Percentiles rank a stretch among this genome's conserved stretches.
Conservation (phyloP, 2,329 filamentous ascomycete species). For the Fusarium sp. region DNA sequence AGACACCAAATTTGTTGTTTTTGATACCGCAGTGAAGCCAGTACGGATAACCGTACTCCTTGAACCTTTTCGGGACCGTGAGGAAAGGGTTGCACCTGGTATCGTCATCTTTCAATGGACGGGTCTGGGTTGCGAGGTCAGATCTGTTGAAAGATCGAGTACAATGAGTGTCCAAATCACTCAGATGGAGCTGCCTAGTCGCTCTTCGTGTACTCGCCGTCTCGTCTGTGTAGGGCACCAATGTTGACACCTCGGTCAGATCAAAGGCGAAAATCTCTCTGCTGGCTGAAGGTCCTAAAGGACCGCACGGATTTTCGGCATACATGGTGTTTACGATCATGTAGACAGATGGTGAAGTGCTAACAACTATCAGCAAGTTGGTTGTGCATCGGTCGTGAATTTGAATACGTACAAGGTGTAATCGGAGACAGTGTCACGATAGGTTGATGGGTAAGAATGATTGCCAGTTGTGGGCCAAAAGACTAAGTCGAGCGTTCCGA, state of each 20-base stretch:
- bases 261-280: conserved; percentile 1
- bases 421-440: neutral
- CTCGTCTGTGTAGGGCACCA: conserved; percentile 4
- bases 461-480: conserved; percentile 7
- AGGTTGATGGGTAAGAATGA: conserved; percentile 5
- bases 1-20: neutral
- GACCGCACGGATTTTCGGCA: neutral
- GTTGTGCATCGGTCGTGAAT: too few relatives aligned
- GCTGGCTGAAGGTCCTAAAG: neutral
- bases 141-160: conserved; percentile 3
- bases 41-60: neutral
- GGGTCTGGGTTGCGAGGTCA: neutral
- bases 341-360: neutral
- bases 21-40: conserved; percentile 5
- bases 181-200: neutral
- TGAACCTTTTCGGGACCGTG: neutral
- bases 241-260: conserved; percentile 1
- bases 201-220: neutral
- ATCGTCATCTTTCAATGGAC: neutral
- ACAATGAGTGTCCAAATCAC: conserved; percentile 1
- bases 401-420: conserved; percentile 1
- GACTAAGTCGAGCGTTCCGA: neutral
- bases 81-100: conserved; percentile 1
- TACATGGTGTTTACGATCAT: conserved; percentile 5
- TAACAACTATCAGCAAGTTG: neutral